phyloP scores from a whole-genome alignment of 2,329 filamentous ascomycete genomes.

The Sporothrix pseudoabietina region DNA sequence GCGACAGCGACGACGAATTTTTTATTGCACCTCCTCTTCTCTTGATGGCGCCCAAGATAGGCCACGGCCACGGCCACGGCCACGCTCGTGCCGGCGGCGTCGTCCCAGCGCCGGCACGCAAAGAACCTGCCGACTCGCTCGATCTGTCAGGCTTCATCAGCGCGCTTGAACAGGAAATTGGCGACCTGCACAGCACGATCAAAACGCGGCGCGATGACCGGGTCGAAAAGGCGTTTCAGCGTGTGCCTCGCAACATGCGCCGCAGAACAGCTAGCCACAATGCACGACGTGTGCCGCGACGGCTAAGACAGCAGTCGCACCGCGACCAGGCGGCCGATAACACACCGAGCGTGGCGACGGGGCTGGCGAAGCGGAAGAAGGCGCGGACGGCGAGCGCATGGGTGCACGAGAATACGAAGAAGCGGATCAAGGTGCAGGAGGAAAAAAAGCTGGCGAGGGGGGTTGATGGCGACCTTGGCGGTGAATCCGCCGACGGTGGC shows the following conservation, averaged over 20 bases:
- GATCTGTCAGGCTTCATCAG: conserved; percentile 83
- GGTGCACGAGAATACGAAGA: conserved; percentile 40
- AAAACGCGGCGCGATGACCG: conserved; percentile 64
- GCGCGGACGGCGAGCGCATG: conserved; percentile 30
- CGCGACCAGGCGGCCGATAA: conserved; percentile 86
- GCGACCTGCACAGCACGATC: conserved; percentile 79
- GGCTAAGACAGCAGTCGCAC: conserved; percentile 69
- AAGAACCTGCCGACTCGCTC: conserved; percentile 67
- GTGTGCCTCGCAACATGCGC: conserved; percentile 81
- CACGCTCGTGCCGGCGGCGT: background rate
- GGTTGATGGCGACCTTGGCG: background rate
- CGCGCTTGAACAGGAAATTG: conserved; percentile 86
- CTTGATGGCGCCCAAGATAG: conserved; percentile 9
- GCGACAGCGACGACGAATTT: background rate
- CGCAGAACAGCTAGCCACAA: conserved; percentile 93
- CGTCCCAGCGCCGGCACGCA: background rate
- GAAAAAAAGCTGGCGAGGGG: conserved; percentile 30
- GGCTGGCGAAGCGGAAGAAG: conserved; percentile 53
- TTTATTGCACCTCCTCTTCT: background rate
- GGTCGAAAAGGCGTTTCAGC: conserved; percentile 70
- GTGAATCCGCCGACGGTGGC: background rate
- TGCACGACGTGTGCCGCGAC: conserved; percentile 81
- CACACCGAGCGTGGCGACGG: conserved; percentile 71
- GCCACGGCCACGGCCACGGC: background rate
- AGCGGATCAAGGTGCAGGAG: conserved; percentile 36